Base-by-base conservation (phyloP, 2,329 filamentous ascomycete species). In the Diatrype stigma region DNA sequence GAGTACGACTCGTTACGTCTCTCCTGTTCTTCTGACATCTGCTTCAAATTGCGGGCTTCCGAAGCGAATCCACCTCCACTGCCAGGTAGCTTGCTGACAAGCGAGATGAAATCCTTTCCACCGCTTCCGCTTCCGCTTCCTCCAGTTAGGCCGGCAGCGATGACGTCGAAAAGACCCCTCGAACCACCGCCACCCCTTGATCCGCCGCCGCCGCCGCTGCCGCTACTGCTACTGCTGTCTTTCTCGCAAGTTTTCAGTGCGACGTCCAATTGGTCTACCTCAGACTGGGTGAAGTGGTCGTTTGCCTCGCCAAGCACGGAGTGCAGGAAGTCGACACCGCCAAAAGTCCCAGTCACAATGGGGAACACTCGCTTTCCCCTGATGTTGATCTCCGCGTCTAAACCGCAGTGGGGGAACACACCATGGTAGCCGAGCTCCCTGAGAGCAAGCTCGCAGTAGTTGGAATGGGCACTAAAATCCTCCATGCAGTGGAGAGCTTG, bases 261-360 rank as follows among this genome's bases (percentile, higher is more conserved):
- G 55, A 85, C 71, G 58, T 94, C 86, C 61, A 93, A 84, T 67
- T 93, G 86, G 51, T 91, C 88, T 34, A 94, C 84, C 66, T 93
- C 89, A 16, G 88, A 90, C 66, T 94, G 89, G 2, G 89, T 89
- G 63, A 94, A 90, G 65, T 92, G 87, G 63, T 94, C 89, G 11
- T 82, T 89, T 30, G 89, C 89, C 67, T 93, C 89, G 51, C 87
- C 81, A 46, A 84, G 70, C 28, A 90, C 88, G 1, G 87, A 91
- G 67, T 94, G 89, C 58, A 93, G 73, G 66, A 94, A 94, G 67
- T 93, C 89, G 2, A 93, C 89, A 57, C 84, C 89, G 38, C 89
- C 89, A 69, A 94, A 94, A 0, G 80, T 82, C 11, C 84, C 83
- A 1, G 89, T 93, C 21, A 90, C 84, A 2, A 93, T 73, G 5